Conservation (phyloP, 2,329 filamentous ascomycete species). For the Calonectria fujianensis region DNA sequence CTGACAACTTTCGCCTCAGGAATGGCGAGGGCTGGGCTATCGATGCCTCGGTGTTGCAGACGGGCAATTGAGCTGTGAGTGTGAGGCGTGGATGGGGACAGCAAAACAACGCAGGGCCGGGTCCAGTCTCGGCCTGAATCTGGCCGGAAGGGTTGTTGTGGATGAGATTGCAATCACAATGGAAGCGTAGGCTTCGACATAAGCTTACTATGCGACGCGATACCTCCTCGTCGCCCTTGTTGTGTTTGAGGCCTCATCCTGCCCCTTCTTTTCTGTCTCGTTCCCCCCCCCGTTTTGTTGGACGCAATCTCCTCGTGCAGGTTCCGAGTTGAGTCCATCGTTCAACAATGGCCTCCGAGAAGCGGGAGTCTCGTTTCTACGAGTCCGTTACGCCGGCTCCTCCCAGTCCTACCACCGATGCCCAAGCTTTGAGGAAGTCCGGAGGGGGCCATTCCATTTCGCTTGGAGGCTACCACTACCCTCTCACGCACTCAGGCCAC, state of each 20-base stretch:
- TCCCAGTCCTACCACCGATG: constrained; percentile 46
- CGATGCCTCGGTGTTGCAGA: too few species aligned
- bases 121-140: background rate
- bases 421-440: constrained; percentile 45
- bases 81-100: constrained; percentile 6
- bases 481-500: constrained; percentile 45
- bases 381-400: constrained; percentile 47
- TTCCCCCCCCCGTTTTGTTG: constrained; percentile 23
- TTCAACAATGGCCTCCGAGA: constrained; percentile 46
- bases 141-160: background rate
- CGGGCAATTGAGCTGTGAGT: background rate
- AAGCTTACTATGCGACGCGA: constrained; percentile 28
- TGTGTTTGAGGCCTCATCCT: constrained; percentile 31
- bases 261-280: constrained; percentile 35
- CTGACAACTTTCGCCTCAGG: background rate
- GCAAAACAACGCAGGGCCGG: background rate
- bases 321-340: background rate
- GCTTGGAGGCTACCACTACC: constrained; percentile 13
- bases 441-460: constrained; percentile 39
- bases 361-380: constrained; percentile 48
- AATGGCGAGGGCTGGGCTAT: background rate
- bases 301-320: constrained; percentile 9
- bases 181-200: constrained; percentile 17
- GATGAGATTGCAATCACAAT: background rate
- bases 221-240: constrained; percentile 25